phyloP scores from a whole-genome alignment of 75 land plant species.

The Chamaecyparis obtusa region DNA sequence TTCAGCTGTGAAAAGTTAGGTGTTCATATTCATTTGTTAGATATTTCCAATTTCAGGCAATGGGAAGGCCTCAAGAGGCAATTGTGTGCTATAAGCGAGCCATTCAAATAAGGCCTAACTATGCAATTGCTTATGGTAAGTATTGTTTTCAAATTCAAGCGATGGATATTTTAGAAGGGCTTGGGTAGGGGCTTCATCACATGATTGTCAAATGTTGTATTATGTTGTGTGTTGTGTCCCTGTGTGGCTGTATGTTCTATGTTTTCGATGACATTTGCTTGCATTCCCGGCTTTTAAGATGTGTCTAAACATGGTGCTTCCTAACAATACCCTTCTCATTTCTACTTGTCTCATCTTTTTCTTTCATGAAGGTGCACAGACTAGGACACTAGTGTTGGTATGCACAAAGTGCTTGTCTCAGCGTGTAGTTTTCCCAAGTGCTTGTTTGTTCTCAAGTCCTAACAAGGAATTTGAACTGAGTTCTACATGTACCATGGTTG shows the following conservation, averaged over 20 bases:
- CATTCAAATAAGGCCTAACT: conserved; percentile 76
- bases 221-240: conserved; percentile 5
- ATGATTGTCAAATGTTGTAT: not conserved
- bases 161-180: not conserved
- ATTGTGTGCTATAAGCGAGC: conserved; percentile 83
- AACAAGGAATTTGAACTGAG: conserved; percentile 8
- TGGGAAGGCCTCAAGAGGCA: conserved; percentile 93
- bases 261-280: conserved; percentile 13
- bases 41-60: conserved; percentile 57
- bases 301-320: conserved; percentile 7
- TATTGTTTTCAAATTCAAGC: not conserved
- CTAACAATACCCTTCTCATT: conserved; percentile 17
- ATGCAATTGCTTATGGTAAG: conserved; percentile 95
- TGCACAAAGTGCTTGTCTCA: conserved; percentile 24
- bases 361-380: conserved; percentile 33
- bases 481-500: conserved; percentile 7
- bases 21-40: conserved; percentile 11
- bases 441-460: conserved; percentile 9
- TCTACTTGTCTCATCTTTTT: conserved; percentile 23
- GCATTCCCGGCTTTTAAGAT: conserved; percentile 4
- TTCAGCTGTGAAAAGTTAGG: conserved; percentile 8
- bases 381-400: conserved; percentile 22
- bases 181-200: not conserved
- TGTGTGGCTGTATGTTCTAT: conserved; percentile 8
- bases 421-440: conserved; percentile 11